These are phyloP conservation scores for Globisporangium middletonii DNA, from an alignment of 352 stramenopile species.

Conservation along the genomic window DNA sequence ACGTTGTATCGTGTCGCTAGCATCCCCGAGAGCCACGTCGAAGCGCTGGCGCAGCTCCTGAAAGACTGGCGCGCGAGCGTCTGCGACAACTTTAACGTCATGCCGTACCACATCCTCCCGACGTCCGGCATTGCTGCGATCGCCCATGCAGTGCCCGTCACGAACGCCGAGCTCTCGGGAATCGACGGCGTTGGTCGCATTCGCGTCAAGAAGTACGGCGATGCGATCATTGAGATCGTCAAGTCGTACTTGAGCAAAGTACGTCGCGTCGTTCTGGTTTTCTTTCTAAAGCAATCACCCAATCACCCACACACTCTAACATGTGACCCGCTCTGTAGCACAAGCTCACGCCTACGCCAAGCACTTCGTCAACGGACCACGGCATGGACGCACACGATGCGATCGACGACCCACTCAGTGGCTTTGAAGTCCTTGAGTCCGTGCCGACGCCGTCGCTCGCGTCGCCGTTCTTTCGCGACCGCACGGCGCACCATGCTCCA, in stretches of 20 bases:
- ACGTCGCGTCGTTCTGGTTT: neutral
- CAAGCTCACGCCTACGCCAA: constrained; percentile 48
- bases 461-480: constrained; percentile 50
- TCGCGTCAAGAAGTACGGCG: constrained; percentile 83
- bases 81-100: constrained; percentile 81
- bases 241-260: constrained; percentile 77
- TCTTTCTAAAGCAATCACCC: neutral
- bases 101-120: constrained; percentile 86
- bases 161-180: constrained; percentile 67
- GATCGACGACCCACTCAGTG: constrained; percentile 25
- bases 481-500: constrained; percentile 5
- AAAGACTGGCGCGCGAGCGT: constrained; percentile 85
- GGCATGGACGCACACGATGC: constrained; percentile 13
- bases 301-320: neutral
- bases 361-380: constrained; percentile 12
- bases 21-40: constrained; percentile 62
- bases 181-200: constrained; percentile 80
- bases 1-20: constrained; percentile 13
- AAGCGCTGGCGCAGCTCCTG: constrained; percentile 68
- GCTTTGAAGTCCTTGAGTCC: constrained; percentile 17
- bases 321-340: constrained; percentile 25
- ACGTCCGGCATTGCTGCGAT: constrained; percentile 77
- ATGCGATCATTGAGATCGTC: constrained; percentile 80
- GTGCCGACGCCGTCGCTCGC: constrained; percentile 12
- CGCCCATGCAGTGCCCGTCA: constrained; percentile 67